phyloP scores from a whole-genome alignment of 129 eudicot genomes.

The Centaurea solstitialis region DNA sequence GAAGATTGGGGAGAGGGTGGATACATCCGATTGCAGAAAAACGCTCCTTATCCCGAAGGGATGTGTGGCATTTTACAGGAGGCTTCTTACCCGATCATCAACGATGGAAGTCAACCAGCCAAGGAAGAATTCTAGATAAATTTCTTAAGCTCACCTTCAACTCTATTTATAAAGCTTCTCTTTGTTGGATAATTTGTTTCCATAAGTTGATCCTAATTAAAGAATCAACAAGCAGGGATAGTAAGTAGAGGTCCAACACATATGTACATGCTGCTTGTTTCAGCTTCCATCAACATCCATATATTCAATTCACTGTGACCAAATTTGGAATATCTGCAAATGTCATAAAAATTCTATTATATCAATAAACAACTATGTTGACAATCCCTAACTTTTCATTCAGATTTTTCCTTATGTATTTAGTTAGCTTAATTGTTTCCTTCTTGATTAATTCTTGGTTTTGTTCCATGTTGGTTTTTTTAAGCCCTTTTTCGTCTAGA shows the following conservation, averaged over 20 bases:
- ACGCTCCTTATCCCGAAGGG: constrained; percentile 13
- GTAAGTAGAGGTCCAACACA: too few species aligned
- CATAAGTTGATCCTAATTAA: too few species aligned
- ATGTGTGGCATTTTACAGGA: constrained; percentile 24
- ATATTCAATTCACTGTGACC: too few species aligned
- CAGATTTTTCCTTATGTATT: too few species aligned
- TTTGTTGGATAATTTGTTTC: background rate
- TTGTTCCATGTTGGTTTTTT: background rate
- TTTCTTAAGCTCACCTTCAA: too few species aligned
- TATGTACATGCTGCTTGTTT: background rate
- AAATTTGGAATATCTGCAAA: too few species aligned
- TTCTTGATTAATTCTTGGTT: background rate
- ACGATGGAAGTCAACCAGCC: background rate
- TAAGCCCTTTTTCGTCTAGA: background rate
- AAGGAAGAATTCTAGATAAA: background rate
- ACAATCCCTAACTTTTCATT: too few species aligned
- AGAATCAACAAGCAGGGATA: background rate
- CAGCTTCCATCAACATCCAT: background rate
- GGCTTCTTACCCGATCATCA: constrained; percentile 27
- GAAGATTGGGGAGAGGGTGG: constrained; percentile 48
- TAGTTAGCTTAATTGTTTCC: background rate
- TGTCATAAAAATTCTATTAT: too few species aligned
- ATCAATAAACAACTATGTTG: too few species aligned
- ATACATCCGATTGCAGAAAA: constrained; percentile 38
- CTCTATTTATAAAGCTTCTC: background rate